Evolutionary conservation across 2,329 filamentous ascomycete genomes (phyloP), one percentile per base, ranked within the genome.

Genomic region (Pyricularia sp.): DNA sequence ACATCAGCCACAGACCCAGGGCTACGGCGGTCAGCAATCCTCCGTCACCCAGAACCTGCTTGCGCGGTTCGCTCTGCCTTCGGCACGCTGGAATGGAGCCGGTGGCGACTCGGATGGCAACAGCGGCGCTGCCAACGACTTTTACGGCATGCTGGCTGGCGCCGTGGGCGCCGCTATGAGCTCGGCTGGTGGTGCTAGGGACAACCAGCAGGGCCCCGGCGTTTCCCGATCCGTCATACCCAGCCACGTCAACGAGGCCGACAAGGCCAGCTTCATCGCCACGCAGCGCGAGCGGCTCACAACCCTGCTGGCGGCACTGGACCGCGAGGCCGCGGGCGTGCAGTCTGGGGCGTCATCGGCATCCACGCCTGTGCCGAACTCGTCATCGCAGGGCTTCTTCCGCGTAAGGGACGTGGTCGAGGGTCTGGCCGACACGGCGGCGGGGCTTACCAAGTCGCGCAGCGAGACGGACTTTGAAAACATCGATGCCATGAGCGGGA

Each of bases 391-490:
- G 58, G 26, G 58, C 28, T 50, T 50, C 33, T 36, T 28, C 31
- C 33, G 50, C 25, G 58, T 28, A 4, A 28, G 50, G 10, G 66
- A 63, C 11, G 66, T 63, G 26, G 31, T 61, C 7, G 67, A 61
- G 30, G 68, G 68, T n/a, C 50, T 61, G 17, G 67, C 68, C 3
- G 76, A 77, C 12, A 65, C 28, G 20, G 73, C 75, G 25, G 79
- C 79, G 73, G 85, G 84, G 71, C 80, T 97, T 74, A 90, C 87
- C 74, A 94, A 94, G 81, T 94, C 92, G 75, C 88, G 89, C 72
- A 96, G 92, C 77, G 93, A 97, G 76, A 87, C 86, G 25, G 94
- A 97, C 73, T 97, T 97, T 75, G 93, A 97, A 75, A 92, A 92
- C 77, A 92, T 79, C 73, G 91, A 95, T 71, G 88, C 89, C 42